These are phyloP conservation scores for Trichoderma gracile DNA, from an alignment of 2,329 filamentous ascomycete species.

Conservation along the genomic window DNA sequence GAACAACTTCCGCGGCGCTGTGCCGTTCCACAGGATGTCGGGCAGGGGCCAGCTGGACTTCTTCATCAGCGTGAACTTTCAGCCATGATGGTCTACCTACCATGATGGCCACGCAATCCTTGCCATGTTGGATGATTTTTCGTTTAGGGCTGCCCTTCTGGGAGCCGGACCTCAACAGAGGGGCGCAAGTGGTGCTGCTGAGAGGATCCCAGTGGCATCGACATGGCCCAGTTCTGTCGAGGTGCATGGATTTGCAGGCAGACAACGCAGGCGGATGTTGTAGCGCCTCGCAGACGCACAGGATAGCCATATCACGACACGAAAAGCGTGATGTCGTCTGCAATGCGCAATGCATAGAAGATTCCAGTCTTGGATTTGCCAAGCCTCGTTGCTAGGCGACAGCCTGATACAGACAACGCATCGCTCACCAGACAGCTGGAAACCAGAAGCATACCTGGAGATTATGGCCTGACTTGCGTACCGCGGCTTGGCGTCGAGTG, in stretches of 20 bases:
- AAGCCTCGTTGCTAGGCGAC: neutral
- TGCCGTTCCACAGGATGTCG: neutral
- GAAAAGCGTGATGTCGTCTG: neutral
- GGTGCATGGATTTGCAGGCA: neutral
- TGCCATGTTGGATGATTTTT: neutral
- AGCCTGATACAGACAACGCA: neutral
- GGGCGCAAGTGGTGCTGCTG: neutral
- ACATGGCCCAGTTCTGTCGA: neutral
- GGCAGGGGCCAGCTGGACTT: neutral
- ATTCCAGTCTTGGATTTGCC: neutral
- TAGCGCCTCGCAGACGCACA: neutral
- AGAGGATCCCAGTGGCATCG: too few relatives aligned
- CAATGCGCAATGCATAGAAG: neutral
- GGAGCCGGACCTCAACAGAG: neutral
- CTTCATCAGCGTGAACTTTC: too few relatives aligned
- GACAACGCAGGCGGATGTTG: neutral
- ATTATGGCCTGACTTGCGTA: neutral
- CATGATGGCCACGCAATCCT: neutral
- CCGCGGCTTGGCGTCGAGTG: neutral
- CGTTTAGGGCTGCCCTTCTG: neutral
- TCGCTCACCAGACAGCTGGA: neutral
- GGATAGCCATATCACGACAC: neutral
- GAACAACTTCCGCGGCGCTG: neutral
- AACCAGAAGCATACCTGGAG: conserved; percentile 11
- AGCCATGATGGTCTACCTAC: neutral